Evolutionary conservation across 371 early-diverging fungal genomes (phyloP).

Genomic region (Entomophthora muscae): DNA sequence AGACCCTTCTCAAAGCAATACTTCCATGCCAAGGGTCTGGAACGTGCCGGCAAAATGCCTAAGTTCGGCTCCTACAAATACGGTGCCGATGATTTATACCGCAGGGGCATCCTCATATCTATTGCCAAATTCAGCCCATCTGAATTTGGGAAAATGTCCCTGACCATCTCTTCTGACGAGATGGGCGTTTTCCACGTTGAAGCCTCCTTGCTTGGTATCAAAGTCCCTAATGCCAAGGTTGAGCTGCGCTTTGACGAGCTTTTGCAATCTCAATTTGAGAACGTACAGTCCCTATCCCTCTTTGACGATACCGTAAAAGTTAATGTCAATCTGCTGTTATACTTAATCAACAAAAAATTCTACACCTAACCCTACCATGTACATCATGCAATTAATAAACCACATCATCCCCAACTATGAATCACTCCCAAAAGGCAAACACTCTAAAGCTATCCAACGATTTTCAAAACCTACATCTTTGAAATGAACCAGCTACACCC

Average conservation of each 20-base stretch:
- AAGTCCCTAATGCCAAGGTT: slow-evolving; percentile 51
- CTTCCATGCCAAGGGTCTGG: slow-evolving; percentile 71
- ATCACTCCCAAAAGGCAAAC: too few relatives aligned
- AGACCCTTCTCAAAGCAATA: slow-evolving; percentile 84
- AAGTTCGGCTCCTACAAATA: slow-evolving; percentile 96
- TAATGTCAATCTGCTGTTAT: slow-evolving; percentile 87
- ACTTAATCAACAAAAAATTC: slow-evolving; percentile 92
- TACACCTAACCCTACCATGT: slow-evolving; percentile 1
- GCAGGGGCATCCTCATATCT: slow-evolving; percentile 80
- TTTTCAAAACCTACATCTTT: too few relatives aligned
- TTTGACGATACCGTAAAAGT: slow-evolving; percentile 84
- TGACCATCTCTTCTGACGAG: slow-evolving; percentile 84
- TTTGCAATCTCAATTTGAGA: slow-evolving; percentile 82
- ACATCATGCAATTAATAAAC: not conserved
- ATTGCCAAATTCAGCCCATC: slow-evolving; percentile 61
- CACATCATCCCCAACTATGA: too few relatives aligned
- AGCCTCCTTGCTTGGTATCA: slow-evolving; percentile 60
- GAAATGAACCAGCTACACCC: too few relatives aligned
- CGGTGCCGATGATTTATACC: slow-evolving; percentile 75
- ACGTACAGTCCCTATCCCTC: slow-evolving; percentile 65
- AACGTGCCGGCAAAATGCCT: slow-evolving; percentile 72
- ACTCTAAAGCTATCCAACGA: too few relatives aligned
- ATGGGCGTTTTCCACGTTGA: slow-evolving; percentile 77
- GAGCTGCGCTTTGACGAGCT: slow-evolving; percentile 83
- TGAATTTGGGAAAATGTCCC: slow-evolving; percentile 70